Base-by-base conservation (phyloP, 2,329 filamentous ascomycete genomes). In the Fusarium mundagurra region DNA sequence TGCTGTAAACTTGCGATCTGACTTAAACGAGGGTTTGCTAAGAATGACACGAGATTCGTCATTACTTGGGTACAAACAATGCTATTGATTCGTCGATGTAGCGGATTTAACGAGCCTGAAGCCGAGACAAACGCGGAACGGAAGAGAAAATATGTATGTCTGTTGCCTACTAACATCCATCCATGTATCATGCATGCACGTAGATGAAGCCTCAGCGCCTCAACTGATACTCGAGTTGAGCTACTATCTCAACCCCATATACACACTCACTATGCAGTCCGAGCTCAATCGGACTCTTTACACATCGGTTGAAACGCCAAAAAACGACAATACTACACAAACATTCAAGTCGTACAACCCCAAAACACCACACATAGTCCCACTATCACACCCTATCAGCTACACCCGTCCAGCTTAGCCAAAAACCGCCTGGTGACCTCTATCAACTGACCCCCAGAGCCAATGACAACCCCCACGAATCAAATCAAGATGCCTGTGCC, bases 391-490 rank as follows among this genome's bases (percentile, higher is more conserved):
- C 24, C 47, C 53, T 34, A 54, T 50, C 33, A 31, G 33, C 31
- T 67, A 41, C 17, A 53, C 45, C 50, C 29, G 36, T 47, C 57
- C 60, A 74, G 72, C 68, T 74, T 62, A 53, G 48, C 60, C 64
- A 50, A 63, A 68, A 60, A 9, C 64, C 58, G 20, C 63, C 62
- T 31, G 58, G 61, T 75, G 64, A 75, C 58, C 61, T 70, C 45
- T 39, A 51, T 74, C 72, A 74, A 74, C 48, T 75, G 72, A 75
- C 72, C 53, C 39, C 36, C 53, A 41, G 50, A 67, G 36, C 38
- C 51, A 31, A 41, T 31, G 6, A 5, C 34, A 10, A 31, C 29
- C 27, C n/a, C 57, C 14, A 67, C 72, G 72, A 75, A 75, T 74
- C 61, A 73, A 48, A 71, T 44, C 47, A 31, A 39, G 29, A 60